These are phyloP conservation scores for Ambispora gerdemannii DNA, from an alignment of 192 early-diverging fungal species.

Conservation along the genomic window DNA sequence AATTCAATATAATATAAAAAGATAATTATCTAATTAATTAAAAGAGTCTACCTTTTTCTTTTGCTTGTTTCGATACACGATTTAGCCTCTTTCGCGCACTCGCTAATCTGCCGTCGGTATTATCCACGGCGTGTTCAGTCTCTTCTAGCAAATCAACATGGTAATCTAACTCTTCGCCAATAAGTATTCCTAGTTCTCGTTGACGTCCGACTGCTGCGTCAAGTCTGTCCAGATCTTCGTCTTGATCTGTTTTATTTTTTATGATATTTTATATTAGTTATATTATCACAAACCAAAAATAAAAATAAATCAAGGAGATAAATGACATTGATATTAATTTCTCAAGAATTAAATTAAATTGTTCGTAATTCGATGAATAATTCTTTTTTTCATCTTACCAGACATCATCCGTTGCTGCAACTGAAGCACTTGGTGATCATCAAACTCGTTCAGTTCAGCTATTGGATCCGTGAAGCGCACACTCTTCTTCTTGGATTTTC, in stretches of 20 bases:
- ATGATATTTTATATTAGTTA: neutral
- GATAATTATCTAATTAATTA: neutral
- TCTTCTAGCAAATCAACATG: conserved; percentile 72
- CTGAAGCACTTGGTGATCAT: conserved; percentile 53
- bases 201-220: conserved; percentile 60
- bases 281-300: neutral
- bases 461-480: conserved; percentile 43
- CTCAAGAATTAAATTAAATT: neutral
- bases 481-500: conserved; percentile 36
- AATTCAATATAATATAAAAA: neutral
- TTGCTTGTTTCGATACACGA: conserved; percentile 49
- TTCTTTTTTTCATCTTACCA: conserved; percentile 42
- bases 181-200: conserved; percentile 66
- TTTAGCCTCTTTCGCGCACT: conserved; percentile 49
- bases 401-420: conserved; percentile 65
- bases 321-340: conserved; percentile 1
- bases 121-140: conserved; percentile 63
- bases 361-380: too few relatives aligned
- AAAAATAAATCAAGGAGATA: neutral
- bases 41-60: conserved; percentile 49
- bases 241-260: conserved; percentile 59
- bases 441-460: conserved; percentile 42
- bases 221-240: conserved; percentile 68
- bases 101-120: conserved; percentile 44
- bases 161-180: conserved; percentile 69